Base-by-base conservation (phyloP, 306 rosid species). In the Cucurbita ficifolia region DNA sequence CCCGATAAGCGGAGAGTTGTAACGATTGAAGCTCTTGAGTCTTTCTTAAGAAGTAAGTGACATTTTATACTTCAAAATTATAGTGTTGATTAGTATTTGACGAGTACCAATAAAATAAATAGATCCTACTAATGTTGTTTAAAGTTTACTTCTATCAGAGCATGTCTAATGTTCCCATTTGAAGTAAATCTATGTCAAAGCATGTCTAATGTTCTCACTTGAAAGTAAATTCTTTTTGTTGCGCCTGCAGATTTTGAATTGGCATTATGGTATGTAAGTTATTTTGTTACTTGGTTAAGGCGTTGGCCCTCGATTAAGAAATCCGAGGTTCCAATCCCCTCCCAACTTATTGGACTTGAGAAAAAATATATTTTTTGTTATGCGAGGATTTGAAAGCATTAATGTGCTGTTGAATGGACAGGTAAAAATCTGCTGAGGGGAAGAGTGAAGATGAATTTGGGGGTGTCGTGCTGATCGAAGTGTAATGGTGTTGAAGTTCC, bases 1-100 rank as follows among this genome's bases (percentile, higher is more conserved):
- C 95, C 98, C 1, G 84, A 84, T 69, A 86, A 84, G 50, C 89
- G 98, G 98, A 87, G 83, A 85, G 95, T 91, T 77, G 85, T 89
- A 33, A 85, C 84, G 69, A 83, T 85, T 62, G 97, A 91, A 78
- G 86, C 86, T 19, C 83, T 90, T 14, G 98, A 94, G 79, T 78
- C 95, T 29, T 87, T 94, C 76, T 80, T 94, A 55, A 90, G 98
- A 94, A 88, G 98, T 94, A 82, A 82, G 89, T 78, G 39, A 4
- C 13, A 8, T 33, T 50, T 48, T 24, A 69, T 50, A 29, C 74
- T 49, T 17, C 1, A 29, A 70, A 48, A 16, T 68, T 33, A 49
- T 69, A 12, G 4, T 29, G 45, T 49, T 49, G 16, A 16, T 1
- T 16, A 70, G 45, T 4, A 70, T 29, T 13, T 68, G 42, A 3